Evolutionary conservation across 2,329 filamentous ascomycete genomes (phyloP), one percentile per base, ranked within the genome.

Genomic region (Neurospora sp.): DNA sequence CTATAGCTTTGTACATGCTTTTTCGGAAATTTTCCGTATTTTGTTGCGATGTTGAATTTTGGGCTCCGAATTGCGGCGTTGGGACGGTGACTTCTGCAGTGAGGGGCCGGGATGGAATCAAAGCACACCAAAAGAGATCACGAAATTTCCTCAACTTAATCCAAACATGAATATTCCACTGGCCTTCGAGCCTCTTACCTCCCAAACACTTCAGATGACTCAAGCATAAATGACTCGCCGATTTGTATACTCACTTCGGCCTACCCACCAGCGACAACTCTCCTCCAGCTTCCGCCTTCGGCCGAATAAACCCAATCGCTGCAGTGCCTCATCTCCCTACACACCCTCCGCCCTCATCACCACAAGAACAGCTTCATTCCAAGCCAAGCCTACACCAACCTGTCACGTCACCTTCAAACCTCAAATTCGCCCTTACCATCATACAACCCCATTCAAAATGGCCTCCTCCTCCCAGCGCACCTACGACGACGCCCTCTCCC

Each of bases 401-500:
- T 8, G 8, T 46, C 46, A 57, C 23, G 0, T 57, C 23, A 17
- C 23, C 23, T 33, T 33, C 23, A 8, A 17, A 39, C 17, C 33
- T 38, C 38, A 17, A 8, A 15, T n/a, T n/a, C 28, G 11, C n/a
- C 8, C 39, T 69, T 39, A 40, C 43, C 17, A 67, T 19, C 17
- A 67, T 19, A 8, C 57, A 46, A 70, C 70, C 39, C 41, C 71
- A 36, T 12, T 57, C 65, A 66, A 66, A 19, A 70, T 69, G 43
- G 43, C 69, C 12, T n/a, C 67, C 8, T n/a, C 67, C 8, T 19
- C 67, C 4, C 70, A 78, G 73, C 76, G 80, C 71, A 81, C 80
- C 28, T 88, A 88, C 74, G 79, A 90, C 80, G 87, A 89, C 74
- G 93, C 93, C 43, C 88, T 97, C 46, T 79, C 85, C 69, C 89